phyloP scores from a whole-genome alignment of 495 filamentous ascomycete genomes.

The Neurospora sp. region DNA sequence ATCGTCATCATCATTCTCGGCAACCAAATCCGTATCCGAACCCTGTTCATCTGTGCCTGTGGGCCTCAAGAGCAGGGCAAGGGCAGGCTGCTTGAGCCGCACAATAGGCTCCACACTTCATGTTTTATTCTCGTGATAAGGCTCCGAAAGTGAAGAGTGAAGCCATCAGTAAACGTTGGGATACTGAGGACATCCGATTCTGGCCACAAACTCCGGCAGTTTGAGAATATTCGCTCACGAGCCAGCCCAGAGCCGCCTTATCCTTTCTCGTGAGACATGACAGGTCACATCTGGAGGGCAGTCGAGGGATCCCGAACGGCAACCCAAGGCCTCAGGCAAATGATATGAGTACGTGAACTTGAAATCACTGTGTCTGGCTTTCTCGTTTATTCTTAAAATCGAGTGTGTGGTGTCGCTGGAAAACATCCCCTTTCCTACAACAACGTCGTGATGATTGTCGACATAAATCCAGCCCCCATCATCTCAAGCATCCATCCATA shows the following conservation, averaged over 20 bases:
- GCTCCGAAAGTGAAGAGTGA: not conserved
- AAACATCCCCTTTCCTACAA: too few species aligned
- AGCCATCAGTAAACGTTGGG: not conserved
- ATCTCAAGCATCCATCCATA: not conserved
- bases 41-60: not conserved
- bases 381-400: too few species aligned
- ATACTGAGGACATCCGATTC: not conserved
- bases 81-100: not conserved
- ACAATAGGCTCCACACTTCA: not conserved
- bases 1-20: not conserved
- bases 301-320: not conserved
- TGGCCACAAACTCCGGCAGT: not conserved
- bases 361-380: not conserved
- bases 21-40: not conserved
- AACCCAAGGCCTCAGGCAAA: not conserved
- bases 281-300: not conserved
- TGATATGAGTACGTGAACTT: not conserved
- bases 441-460: too few species aligned
- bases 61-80: not conserved
- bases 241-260: not conserved
- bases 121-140: not conserved
- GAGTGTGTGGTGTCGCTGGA: too few species aligned
- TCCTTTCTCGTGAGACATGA: not conserved
- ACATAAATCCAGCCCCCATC: not conserved
- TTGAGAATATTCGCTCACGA: not conserved